phyloP scores from a whole-genome alignment of 192 early-diverging fungal species.

The Backusella parvicylindrica region DNA sequence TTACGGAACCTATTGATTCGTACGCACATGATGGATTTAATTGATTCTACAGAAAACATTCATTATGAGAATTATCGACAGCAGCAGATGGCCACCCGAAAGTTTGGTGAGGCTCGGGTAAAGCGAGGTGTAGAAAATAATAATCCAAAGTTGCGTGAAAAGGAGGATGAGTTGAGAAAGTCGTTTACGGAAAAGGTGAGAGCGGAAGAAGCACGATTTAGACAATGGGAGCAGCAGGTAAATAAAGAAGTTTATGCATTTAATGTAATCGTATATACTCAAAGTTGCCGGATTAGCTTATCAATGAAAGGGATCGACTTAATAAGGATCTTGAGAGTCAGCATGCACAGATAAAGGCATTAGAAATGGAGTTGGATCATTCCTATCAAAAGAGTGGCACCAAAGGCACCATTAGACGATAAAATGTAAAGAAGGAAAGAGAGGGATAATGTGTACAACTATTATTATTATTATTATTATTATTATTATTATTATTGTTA shows the following conservation, averaged over 20 bases:
- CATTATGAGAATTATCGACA: constrained; percentile 96
- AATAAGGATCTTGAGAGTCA: constrained; percentile 98
- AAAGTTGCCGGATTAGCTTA: no score
- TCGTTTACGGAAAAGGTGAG: constrained; percentile 98
- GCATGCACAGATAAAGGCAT: constrained; percentile 88
- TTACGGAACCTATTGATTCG: constrained; percentile 84
- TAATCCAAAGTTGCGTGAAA: constrained; percentile 95
- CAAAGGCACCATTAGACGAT: not conserved
- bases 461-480: not conserved
- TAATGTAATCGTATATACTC: no score
- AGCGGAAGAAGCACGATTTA: constrained; percentile 94
- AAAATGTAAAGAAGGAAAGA: not conserved
- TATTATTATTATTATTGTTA: not conserved
- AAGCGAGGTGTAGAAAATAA: constrained; percentile 52
- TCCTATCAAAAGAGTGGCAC: constrained; percentile 8
- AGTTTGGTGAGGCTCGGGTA: constrained; percentile 78
- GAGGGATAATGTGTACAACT: no score
- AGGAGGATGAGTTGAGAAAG: constrained; percentile 94
- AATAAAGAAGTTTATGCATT: no score
- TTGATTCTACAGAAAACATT: constrained; percentile 85
- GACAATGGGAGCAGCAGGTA: constrained; percentile 94
- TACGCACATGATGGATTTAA: constrained; percentile 96
- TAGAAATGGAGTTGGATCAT: constrained; percentile 78
- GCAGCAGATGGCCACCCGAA: constrained; percentile 84
- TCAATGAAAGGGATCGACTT: constrained; percentile 95